phyloP scores from a whole-genome alignment of 176 grass and related monocot species.

The Carex littledalei region DNA sequence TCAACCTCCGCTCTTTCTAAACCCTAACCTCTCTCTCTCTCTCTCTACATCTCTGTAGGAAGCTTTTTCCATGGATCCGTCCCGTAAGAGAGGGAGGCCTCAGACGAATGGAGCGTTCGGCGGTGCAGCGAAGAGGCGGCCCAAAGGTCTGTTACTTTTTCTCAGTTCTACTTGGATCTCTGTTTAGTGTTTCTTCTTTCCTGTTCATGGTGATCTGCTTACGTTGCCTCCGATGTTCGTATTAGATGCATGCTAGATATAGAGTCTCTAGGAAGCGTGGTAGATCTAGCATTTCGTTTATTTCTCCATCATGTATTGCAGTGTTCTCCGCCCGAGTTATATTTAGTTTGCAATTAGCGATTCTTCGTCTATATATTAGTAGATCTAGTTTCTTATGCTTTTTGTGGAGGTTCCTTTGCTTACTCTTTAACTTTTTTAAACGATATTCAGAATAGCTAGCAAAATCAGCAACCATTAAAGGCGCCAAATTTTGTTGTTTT shows the following conservation, averaged over 20 bases:
- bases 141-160: background rate
- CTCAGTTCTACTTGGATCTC: background rate
- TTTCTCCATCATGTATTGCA: background rate
- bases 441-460: background rate
- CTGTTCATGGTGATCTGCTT: background rate
- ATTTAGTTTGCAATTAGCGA: background rate
- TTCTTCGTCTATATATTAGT: background rate
- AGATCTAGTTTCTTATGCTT: background rate
- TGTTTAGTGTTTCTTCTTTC: background rate
- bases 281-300: constrained; percentile 6
- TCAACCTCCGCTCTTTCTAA: background rate
- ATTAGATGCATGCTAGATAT: background rate
- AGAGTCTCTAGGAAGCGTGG: background rate
- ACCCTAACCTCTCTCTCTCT: background rate
- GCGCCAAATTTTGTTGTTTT: background rate
- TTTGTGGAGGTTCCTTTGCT: background rate
- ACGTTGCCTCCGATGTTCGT: background rate
- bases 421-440: background rate
- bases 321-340: background rate
- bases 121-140: background rate
- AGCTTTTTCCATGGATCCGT: background rate
- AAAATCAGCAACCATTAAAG: background rate
- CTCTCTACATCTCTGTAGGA: background rate
- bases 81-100: constrained; percentile 10
- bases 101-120: background rate